Base-by-base conservation (phyloP, 2,329 filamentous ascomycete genomes). In the Neoascochyta sp. region DNA sequence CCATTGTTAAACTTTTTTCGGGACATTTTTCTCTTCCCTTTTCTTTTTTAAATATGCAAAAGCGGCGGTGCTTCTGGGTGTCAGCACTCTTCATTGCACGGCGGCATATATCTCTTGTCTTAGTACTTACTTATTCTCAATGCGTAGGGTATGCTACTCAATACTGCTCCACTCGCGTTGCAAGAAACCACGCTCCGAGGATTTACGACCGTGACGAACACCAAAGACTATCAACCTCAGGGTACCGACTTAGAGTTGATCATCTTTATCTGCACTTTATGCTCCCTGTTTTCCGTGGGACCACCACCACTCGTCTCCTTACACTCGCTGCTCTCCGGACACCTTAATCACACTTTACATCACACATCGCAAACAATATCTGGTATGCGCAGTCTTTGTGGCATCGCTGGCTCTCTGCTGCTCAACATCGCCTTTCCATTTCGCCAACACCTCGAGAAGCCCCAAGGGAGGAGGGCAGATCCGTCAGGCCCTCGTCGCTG, bases 151-250 rank as follows among this genome's bases (percentile, higher is more conserved):
- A n/a, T n/a, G n/a, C n/a, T n/a, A n/a, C n/a, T n/a, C 34, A 38
- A 38, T 38, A 22, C 27, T 29, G 34, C 29, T 29, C 22, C 9
- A 22, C 29, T 32, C 36, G 43, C 34, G 47, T 51, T 41, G 43
- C 41, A 56, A 48, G 50, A 49, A 47, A 37, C 45, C 36, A 32
- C 33, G 38, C 49, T 51, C 46, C 45, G 47, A 56, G 53, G 45
- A 54, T 43, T 36, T 32, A 60, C 47, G 56, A 60, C 52, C 47
- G 55, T 57, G 37, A 60, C 47, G 57, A 61, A 46, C 43, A 58
- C 43, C 52, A 48, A 62, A 61, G 55, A 61, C 52, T 59, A 60
- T 60, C 43, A 47, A 47, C 58, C 57, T 53, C 55, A 61, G 50
- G 58, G 58, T 60, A 53, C 54, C 52, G 45, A 52, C 50, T 59